Percentiles rank a stretch among this genome's conserved stretches.
Conservation (phyloP, 129 eudicot genomes). For the Artemisia tridentata region DNA sequence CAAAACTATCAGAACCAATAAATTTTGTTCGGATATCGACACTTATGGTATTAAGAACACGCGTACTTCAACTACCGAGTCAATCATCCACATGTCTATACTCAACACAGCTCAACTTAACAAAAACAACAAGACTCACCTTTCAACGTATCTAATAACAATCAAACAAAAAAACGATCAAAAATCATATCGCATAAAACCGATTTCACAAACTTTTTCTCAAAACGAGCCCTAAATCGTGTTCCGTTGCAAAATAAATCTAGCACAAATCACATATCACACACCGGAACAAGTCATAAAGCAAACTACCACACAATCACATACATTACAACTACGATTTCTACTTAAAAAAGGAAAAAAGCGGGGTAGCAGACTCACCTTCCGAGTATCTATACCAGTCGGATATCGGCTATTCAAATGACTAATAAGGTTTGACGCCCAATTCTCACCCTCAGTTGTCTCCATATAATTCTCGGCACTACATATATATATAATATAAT, state of each 20-base stretch:
- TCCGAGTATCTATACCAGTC: constrained; percentile 23
- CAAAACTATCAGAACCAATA: constrained; percentile 8
- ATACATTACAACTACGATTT: constrained; percentile 14
- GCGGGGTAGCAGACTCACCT: constrained; percentile 20
- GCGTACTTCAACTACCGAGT: neutral
- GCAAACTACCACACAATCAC: constrained; percentile 23
- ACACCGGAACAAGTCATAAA: neutral
- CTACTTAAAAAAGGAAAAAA: constrained; percentile 11
- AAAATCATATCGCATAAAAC: constrained; percentile 1
- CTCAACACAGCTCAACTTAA: constrained; percentile 15
- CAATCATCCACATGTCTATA: constrained; percentile 5
- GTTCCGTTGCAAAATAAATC: neutral
- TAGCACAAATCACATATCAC: neutral
- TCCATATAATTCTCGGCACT: constrained; percentile 42
- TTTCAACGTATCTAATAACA: constrained; percentile 5
- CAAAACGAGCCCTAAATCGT: constrained; percentile 22
- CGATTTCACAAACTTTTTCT: neutral
- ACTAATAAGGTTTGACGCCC: constrained; percentile 32
- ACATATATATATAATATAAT: neutral
- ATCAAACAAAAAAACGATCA: constrained; percentile 20
- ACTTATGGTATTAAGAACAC: constrained; percentile 18
- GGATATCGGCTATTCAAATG: constrained; percentile 37
- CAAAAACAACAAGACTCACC: neutral
- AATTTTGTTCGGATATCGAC: constrained; percentile 22
- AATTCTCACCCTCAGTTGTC: constrained; percentile 36